These are phyloP conservation scores for Colletotrichum tofieldiae DNA, from an alignment of 2,329 filamentous ascomycete species.

Conservation along the genomic window DNA sequence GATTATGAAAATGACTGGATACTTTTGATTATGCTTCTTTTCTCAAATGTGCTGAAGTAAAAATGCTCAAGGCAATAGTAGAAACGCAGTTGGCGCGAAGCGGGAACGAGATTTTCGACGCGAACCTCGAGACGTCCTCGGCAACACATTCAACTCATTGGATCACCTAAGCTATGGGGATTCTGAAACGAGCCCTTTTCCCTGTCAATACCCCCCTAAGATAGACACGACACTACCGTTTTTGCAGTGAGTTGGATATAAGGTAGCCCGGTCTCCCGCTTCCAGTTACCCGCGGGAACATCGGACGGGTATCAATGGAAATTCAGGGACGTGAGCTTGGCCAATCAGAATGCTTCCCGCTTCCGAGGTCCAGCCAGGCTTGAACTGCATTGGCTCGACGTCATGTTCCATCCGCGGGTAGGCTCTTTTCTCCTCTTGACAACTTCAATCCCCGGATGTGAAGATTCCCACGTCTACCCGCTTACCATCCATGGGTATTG, in stretches of 20 bases:
- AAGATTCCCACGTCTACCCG: slow-evolving; percentile 12
- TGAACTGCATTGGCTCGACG: background rate
- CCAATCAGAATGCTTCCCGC: slow-evolving; percentile 28
- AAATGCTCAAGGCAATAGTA: too few species aligned
- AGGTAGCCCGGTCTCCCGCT: background rate
- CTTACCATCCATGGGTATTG: slow-evolving; percentile 5
- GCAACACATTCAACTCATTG: background rate
- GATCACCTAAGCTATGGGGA: background rate
- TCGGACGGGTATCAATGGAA: background rate
- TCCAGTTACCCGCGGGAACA: slow-evolving; percentile 2
- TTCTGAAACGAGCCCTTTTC: background rate
- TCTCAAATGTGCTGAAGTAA: background rate
- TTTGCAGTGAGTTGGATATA: background rate
- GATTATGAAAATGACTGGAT: background rate
- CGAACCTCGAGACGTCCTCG: background rate
- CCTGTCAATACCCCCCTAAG: background rate
- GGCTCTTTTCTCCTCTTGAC: background rate
- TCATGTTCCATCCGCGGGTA: slow-evolving; percentile 14
- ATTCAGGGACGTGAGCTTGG: fast-evolving
- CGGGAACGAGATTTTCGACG: background rate
- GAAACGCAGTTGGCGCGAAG: background rate
- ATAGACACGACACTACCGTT: background rate
- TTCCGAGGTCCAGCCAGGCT: background rate
- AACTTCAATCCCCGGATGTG: background rate
- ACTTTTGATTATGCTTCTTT: background rate